phyloP scores from a whole-genome alignment of 805 yeast species.

The Hanseniaspora opuntiae region DNA sequence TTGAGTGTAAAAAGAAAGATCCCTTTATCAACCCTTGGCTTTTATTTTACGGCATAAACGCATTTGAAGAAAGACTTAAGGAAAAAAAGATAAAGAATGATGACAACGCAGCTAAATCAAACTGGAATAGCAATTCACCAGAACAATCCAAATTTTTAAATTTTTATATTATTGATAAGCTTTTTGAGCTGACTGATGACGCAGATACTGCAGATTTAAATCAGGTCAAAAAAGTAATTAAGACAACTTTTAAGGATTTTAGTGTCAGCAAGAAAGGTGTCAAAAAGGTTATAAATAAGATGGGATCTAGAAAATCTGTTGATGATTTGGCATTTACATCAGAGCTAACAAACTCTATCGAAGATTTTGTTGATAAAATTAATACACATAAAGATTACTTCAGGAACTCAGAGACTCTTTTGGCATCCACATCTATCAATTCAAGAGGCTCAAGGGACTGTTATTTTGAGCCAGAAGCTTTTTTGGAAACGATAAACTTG shows the following conservation, averaged over 20 bases:
- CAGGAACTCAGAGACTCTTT: conserved; percentile 8
- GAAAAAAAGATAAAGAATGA: conserved; percentile 26
- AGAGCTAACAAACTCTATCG: conserved; percentile 30
- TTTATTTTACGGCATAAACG: conserved; percentile 41
- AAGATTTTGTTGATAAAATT: conserved; percentile 17
- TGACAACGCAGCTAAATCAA: not conserved
- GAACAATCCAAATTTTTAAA: conserved; percentile 29
- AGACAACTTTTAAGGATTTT: conserved; percentile 59
- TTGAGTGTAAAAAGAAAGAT: conserved; percentile 37
- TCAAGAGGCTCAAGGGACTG: not conserved
- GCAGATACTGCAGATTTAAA: conserved; percentile 31
- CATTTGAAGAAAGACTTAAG: conserved; percentile 62
- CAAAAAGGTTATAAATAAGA: not conserved
- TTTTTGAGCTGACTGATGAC: conserved; percentile 37
- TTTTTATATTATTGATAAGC: conserved; percentile 37
- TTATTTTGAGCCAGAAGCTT: not conserved
- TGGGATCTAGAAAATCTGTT: conserved; percentile 27
- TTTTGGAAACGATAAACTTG: not conserved
- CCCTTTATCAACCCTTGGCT: conserved; percentile 67
- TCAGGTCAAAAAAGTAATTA: conserved; percentile 52
- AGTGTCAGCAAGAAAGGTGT: conserved; percentile 16
- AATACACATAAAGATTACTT: not conserved
- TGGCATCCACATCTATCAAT: not conserved
- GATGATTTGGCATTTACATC: conserved; percentile 24
- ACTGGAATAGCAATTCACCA: not conserved